Percentiles rank a stretch among this genome's conserved stretches.
These are phyloP conservation scores for Aristolochia californica DNA, from an alignment of 164 flowering plant species.

Conservation along the genomic window DNA sequence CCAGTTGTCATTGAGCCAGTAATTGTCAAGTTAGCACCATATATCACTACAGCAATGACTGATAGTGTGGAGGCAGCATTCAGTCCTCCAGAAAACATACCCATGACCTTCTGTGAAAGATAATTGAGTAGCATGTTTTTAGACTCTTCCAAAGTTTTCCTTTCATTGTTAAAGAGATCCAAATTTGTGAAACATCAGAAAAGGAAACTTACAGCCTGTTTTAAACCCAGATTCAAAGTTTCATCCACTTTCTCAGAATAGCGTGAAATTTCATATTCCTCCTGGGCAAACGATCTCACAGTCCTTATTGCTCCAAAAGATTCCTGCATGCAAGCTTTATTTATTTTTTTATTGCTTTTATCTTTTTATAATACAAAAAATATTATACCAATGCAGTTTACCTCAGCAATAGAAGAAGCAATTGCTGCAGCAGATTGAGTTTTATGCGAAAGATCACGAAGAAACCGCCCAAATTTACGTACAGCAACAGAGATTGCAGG, in stretches of 20 bases:
- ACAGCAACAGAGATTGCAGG: conserved; percentile 72
- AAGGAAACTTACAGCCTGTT: conserved; percentile 71
- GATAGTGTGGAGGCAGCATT: conserved; percentile 91
- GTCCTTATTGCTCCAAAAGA: conserved; percentile 95
- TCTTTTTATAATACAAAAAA: no score
- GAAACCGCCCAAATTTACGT: conserved; percentile 73
- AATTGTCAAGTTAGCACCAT: conserved; percentile 88
- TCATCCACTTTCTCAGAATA: conserved; percentile 87
- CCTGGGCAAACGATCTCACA: conserved; percentile 96
- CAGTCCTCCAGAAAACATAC: conserved; percentile 78
- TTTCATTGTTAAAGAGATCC: not conserved
- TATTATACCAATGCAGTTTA: conserved; percentile 5
- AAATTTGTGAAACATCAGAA: no score
- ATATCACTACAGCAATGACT: conserved; percentile 71
- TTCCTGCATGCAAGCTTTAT: conserved; percentile 38
- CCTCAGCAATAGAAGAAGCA: conserved; percentile 97
- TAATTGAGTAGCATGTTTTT: no score
- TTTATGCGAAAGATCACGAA: conserved; percentile 91
- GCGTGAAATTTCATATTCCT: conserved; percentile 53
- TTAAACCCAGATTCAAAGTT: conserved; percentile 77
- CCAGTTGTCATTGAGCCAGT: conserved; percentile 67
- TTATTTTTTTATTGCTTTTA: no score
- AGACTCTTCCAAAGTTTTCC: conserved; percentile 6
- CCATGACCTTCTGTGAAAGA: conserved; percentile 69
- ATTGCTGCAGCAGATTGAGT: conserved; percentile 98